These are phyloP conservation scores for Hericium alpestre DNA, from an alignment of 768 basidiomycete genomes.

Conservation along the genomic window DNA sequence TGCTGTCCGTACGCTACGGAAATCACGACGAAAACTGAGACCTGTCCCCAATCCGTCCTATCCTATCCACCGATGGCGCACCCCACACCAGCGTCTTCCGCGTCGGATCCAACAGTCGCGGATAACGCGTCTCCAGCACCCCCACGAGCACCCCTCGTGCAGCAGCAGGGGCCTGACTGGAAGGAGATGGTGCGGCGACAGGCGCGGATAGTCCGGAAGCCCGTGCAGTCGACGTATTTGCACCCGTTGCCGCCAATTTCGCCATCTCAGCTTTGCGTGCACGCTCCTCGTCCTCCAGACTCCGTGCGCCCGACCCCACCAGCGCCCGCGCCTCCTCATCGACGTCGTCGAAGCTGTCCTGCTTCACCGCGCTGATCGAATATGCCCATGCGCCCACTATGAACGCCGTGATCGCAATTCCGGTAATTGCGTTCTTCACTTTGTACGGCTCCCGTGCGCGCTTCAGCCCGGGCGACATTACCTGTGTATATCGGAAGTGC, in stretches of 20 bases:
- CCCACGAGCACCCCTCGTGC: constrained; percentile 36
- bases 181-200: neutral
- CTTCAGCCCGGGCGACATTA: constrained; percentile 76
- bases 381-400: constrained; percentile 81
- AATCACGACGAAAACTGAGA: neutral
- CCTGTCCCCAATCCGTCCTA: constrained; percentile 37
- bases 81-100: constrained; percentile 61
- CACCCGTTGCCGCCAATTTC: neutral
- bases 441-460: constrained; percentile 84
- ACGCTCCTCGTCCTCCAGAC: neutral
- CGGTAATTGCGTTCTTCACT: constrained; percentile 69
- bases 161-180: constrained; percentile 1
- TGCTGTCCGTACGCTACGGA: neutral
- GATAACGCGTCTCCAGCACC: constrained; percentile 34
- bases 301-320: constrained; percentile 4
- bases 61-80: constrained; percentile 56
- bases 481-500: neutral
- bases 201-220: neutral
- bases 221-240: neutral
- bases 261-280: neutral
- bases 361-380: constrained; percentile 56
- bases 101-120: constrained; percentile 46
- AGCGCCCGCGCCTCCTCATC: constrained; percentile 51
- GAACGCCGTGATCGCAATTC: constrained; percentile 60
- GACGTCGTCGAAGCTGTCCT: constrained; percentile 13